Evolutionary conservation across 306 rosid species (phyloP).

Genomic region (Quercus variabilis): DNA sequence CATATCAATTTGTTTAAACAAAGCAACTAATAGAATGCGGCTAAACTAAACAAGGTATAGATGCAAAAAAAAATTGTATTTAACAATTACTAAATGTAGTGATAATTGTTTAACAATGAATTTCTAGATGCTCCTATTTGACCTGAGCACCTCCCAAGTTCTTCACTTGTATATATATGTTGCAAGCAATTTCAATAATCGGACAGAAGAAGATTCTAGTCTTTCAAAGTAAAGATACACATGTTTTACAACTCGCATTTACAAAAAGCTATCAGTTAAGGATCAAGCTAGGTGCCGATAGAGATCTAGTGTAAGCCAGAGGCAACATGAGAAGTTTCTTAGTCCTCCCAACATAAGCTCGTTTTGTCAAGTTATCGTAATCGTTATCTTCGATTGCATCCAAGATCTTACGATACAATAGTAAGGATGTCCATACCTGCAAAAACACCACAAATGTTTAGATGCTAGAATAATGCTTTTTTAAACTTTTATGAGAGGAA

Average conservation of each 20-base stretch:
- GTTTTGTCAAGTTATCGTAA: conserved; percentile 70
- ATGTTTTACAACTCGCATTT: background rate
- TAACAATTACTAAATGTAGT: too few relatives aligned
- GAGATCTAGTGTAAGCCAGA: conserved; percentile 62
- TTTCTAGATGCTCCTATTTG: too few relatives aligned
- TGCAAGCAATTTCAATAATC: too few relatives aligned
- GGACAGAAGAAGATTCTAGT: too few relatives aligned
- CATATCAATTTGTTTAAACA: too few relatives aligned
- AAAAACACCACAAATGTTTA: conserved; percentile 6
- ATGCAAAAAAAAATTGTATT: too few relatives aligned
- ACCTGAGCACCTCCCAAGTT: too few relatives aligned
- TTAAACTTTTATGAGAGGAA: background rate
- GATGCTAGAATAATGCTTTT: background rate
- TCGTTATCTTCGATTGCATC: conserved; percentile 80
- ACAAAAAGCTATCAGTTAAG: conserved; percentile 11
- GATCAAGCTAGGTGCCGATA: conserved; percentile 10
- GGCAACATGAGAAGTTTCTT: conserved; percentile 67
- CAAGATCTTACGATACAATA: conserved; percentile 65
- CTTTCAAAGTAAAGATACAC: too few relatives aligned
- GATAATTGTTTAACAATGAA: too few relatives aligned
- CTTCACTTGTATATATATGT: too few relatives aligned
- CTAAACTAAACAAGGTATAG: too few relatives aligned
- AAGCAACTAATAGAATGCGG: too few relatives aligned
- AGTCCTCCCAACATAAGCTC: conserved; percentile 67
- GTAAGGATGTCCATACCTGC: conserved; percentile 83